Percentiles rank a stretch among this genome's conserved stretches.
Evolutionary conservation across 1,139 yeast species (phyloP).

Genomic region (Debaryomyces robertsiae): DNA sequence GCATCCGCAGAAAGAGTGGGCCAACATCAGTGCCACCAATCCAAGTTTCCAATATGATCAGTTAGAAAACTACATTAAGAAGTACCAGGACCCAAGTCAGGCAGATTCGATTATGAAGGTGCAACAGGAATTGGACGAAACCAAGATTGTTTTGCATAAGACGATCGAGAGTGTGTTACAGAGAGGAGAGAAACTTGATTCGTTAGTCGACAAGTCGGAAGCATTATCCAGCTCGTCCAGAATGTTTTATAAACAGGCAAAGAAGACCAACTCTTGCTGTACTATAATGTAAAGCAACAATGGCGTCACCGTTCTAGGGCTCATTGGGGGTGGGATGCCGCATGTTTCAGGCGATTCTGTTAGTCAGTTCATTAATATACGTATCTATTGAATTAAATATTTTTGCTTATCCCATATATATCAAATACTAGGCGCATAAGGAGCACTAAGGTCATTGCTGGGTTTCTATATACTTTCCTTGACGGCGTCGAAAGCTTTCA

Average conservation of each 20-base stretch:
- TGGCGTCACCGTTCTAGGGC: background rate
- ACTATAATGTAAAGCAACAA: constrained; percentile 57
- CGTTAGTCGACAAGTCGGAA: constrained; percentile 92
- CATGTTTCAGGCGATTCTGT: background rate
- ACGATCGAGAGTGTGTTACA: constrained; percentile 93
- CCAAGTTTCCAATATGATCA: constrained; percentile 55
- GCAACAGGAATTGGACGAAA: constrained; percentile 96
- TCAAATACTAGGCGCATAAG: constrained; percentile 12
- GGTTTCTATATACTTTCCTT: constrained; percentile 23
- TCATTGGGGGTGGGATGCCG: background rate
- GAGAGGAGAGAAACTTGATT: constrained; percentile 94
- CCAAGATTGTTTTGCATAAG: constrained; percentile 93
- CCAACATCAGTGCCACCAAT: constrained; percentile 51
- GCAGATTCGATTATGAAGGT: constrained; percentile 97
- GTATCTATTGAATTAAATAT: constrained; percentile 9
- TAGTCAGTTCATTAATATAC: constrained; percentile 8
- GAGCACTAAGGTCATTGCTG: constrained; percentile 1
- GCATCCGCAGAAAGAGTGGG: constrained; percentile 80
- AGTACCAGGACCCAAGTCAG: constrained; percentile 95
- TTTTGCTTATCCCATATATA: constrained; percentile 12
- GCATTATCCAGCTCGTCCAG: constrained; percentile 86
- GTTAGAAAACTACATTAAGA: constrained; percentile 68
- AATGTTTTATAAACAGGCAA: constrained; percentile 96
- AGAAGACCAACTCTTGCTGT: constrained; percentile 96
- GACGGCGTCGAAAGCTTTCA: constrained; percentile 88